Conservation (phyloP, 345 rosid species). For the Populus alba region DNA sequence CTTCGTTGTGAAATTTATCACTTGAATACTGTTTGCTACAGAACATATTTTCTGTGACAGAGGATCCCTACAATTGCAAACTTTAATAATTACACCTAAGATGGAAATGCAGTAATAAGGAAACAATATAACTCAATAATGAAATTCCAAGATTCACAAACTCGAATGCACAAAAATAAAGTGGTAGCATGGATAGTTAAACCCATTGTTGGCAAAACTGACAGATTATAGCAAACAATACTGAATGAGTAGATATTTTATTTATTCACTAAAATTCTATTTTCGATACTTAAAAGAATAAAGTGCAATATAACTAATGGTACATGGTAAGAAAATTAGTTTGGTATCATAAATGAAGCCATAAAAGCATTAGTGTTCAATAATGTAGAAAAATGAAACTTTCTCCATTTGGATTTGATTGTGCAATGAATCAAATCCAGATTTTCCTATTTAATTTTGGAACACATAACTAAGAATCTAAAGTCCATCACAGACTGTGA, state of each 20-base stretch:
- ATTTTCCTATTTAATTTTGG: background rate
- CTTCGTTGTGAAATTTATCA: constrained; percentile 4
- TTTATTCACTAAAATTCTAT: background rate
- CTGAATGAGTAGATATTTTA: background rate
- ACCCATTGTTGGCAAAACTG: background rate
- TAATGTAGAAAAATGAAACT: background rate
- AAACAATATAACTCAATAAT: background rate
- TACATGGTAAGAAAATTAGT: background rate
- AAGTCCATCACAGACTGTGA: constrained; percentile 5
- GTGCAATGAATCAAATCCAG: background rate
- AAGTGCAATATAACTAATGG: background rate
- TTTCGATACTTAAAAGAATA: background rate
- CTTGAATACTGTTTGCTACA: background rate
- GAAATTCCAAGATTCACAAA: background rate
- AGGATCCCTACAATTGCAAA: constrained; percentile 12
- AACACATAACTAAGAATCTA: background rate
- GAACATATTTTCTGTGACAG: background rate
- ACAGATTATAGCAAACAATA: background rate
- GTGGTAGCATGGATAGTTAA: background rate
- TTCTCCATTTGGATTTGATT: background rate
- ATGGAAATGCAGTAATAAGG: background rate
- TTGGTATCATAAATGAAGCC: background rate
- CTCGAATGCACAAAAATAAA: background rate
- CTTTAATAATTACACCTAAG: too few relatives aligned
- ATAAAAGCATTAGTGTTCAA: background rate